A percentile compares a stretch with the other conserved stretches of the same genome.
phyloP scores from a whole-genome alignment of 2,329 filamentous ascomycete genomes.

The Ophiostoma novo-ulmi region DNA sequence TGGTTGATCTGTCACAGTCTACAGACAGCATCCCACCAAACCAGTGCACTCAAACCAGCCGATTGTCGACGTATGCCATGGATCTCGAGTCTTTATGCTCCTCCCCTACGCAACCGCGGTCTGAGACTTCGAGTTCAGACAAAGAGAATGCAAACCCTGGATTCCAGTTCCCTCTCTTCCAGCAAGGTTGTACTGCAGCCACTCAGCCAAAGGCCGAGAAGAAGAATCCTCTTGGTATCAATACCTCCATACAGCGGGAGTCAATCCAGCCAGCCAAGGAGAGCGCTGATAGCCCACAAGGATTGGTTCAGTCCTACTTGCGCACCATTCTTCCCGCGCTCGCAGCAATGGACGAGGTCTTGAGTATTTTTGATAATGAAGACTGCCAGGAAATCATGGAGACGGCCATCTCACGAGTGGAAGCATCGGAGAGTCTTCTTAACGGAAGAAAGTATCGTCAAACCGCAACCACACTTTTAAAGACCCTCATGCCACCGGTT shows the following conservation, averaged over 20 bases:
- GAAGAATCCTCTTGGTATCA: not conserved
- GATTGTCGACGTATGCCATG: constrained; percentile 22
- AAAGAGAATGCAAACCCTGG: not conserved
- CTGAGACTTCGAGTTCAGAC: not conserved
- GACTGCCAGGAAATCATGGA: not conserved
- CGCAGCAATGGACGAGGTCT: constrained; percentile 10
- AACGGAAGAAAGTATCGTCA: no score
- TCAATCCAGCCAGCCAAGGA: not conserved
- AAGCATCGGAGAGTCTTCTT: not conserved
- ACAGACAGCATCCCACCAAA: not conserved
- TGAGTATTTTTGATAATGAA: constrained; percentile 6
- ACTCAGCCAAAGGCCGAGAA: not conserved
- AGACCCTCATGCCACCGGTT: not conserved
- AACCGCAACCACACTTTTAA: not conserved
- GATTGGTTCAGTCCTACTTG: constrained; percentile 5
- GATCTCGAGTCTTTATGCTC: constrained; percentile 23
- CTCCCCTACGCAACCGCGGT: not conserved
- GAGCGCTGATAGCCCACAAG: not conserved
- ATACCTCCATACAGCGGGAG: not conserved
- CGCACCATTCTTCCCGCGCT: constrained; percentile 18
- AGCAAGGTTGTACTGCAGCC: not conserved
- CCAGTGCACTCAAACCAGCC: not conserved
- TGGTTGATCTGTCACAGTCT: constrained; percentile 24
- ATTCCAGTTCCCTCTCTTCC: not conserved
- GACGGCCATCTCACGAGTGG: not conserved